Evolutionary conservation across 2,329 filamentous ascomycete genomes (phyloP), one percentile per base, ranked within the genome.

Genomic region (Penicillium sp.): DNA sequence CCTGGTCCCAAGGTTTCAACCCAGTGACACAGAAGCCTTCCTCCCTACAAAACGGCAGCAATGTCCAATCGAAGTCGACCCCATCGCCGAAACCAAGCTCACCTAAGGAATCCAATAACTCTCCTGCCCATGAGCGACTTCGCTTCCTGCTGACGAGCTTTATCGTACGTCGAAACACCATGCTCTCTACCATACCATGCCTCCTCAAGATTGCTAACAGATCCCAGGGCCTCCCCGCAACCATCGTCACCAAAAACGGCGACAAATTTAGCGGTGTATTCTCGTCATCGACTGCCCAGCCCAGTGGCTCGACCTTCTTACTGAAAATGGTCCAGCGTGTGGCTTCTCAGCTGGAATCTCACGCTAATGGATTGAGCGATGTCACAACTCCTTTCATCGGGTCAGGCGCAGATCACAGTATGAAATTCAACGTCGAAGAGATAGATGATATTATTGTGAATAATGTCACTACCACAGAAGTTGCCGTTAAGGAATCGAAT

Each of bases 291-390:
- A 77, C 76, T 8, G 68, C 82, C 24, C 80, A 83, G 54, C 67
- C 78, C 4, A 74, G 69, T 60, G 80, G 83, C 61, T 74, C 79
- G 48, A 77, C 79, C 18, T 81, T 87, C 64, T 72, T 80, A 26
- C 75, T 87, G 63, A 88, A 87, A 71, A 89, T 89, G 85, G 82
- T 83, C 30, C 83, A 82, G 67, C 80, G 78, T 61, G 68, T 76
- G 56, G 69, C 72, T 46, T 64, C 70, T 18, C 61, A 67, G 20
- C 11, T 3, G 3, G 69, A 72, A 23, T 57, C 66, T 23, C 70
- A 70, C 21, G 50, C 68, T 16, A 79, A 79, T 59, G 76, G 77
- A n/a, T 62, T 73, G 28, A 74, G 70, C 58, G 68, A 77, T 55
- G 62, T 60, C 38, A 58, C 69, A 47, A 71, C 63, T 61, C 68